A percentile compares a stretch with the other conserved stretches of the same genome.
Conservation (phyloP, 805 yeast species). For the Starmerella stigmatis region DNA sequence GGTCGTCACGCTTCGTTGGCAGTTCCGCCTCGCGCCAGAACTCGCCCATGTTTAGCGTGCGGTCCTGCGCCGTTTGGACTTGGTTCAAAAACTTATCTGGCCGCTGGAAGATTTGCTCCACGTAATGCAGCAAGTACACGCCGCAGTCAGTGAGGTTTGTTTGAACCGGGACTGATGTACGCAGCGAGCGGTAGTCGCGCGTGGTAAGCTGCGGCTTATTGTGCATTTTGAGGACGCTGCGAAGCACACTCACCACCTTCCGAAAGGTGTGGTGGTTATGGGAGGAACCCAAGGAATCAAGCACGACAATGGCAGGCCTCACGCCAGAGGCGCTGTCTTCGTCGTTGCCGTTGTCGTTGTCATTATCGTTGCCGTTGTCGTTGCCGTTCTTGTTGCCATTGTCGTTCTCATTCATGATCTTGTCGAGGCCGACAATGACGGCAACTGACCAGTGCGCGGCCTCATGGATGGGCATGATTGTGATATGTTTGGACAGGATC, state of each 20-base stretch:
- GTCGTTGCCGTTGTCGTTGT: background rate
- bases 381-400: no score
- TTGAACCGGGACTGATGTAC: constrained; percentile 66
- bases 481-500: constrained; percentile 44
- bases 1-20: constrained; percentile 14
- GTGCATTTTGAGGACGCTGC: constrained; percentile 7
- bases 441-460: constrained; percentile 82
- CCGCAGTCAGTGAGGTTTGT: constrained; percentile 92
- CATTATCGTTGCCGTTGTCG: background rate
- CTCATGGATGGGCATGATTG: constrained; percentile 74
- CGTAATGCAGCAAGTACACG: constrained; percentile 72
- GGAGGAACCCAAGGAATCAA: constrained; percentile 57
- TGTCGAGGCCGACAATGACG: constrained; percentile 36
- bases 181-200: constrained; percentile 40
- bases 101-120: constrained; percentile 45
- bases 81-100: constrained; percentile 35
- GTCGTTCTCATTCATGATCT: constrained; percentile 2
- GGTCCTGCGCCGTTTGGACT: constrained; percentile 2
- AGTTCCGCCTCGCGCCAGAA: constrained; percentile 21
- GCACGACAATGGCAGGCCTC: constrained; percentile 41
- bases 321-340: background rate
- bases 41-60: constrained; percentile 4
- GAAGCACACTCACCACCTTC: constrained; percentile 15
- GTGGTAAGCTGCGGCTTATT: constrained; percentile 38
- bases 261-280: constrained; percentile 12